Conservation (phyloP, 768 basidiomycete genomes). For the Pleurotus tuber-regium region DNA sequence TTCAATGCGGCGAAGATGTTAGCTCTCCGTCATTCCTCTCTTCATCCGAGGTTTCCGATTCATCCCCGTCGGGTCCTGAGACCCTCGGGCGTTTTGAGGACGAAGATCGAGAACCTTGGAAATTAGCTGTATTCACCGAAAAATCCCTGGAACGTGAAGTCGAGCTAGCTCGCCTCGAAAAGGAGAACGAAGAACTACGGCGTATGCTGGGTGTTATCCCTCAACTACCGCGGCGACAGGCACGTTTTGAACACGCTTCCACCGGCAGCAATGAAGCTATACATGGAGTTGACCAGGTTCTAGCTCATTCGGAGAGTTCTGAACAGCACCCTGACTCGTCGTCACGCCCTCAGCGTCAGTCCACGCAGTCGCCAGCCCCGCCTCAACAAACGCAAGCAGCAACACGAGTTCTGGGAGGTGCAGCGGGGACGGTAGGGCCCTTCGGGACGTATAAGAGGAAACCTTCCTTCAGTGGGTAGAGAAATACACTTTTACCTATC, state of each 20-base stretch:
- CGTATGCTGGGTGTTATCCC: slow-evolving; percentile 59
- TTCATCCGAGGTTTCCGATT: slow-evolving; percentile 1
- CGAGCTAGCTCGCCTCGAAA: slow-evolving; percentile 83
- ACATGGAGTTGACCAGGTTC: neutral
- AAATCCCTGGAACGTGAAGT: slow-evolving; percentile 86
- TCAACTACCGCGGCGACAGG: slow-evolving; percentile 20
- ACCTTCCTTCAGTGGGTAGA: slow-evolving; percentile 20
- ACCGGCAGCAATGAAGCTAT: slow-evolving; percentile 3
- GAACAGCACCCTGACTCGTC: slow-evolving; percentile 1
- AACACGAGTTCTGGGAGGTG: slow-evolving; percentile 8
- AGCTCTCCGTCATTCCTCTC: slow-evolving; percentile 21
- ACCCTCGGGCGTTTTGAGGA: slow-evolving; percentile 20
- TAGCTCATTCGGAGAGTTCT: neutral
- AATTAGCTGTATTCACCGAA: slow-evolving; percentile 42
- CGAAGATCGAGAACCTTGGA: slow-evolving; percentile 42
- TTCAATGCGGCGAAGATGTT: slow-evolving; percentile 63
- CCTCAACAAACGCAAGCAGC: neutral
- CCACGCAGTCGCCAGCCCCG: neutral
- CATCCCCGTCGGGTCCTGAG: slow-evolving; percentile 4
- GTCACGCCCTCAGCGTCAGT: neutral
- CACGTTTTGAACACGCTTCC: neutral
- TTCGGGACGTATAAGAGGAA: slow-evolving; percentile 43
- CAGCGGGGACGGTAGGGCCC: slow-evolving; percentile 39
- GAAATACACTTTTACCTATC: too few relatives aligned
- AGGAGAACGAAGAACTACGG: slow-evolving; percentile 82